Percentiles rank a stretch among this genome's conserved stretches.
phyloP scores from a whole-genome alignment of 306 rosid species.

The Lagenaria siceraria region DNA sequence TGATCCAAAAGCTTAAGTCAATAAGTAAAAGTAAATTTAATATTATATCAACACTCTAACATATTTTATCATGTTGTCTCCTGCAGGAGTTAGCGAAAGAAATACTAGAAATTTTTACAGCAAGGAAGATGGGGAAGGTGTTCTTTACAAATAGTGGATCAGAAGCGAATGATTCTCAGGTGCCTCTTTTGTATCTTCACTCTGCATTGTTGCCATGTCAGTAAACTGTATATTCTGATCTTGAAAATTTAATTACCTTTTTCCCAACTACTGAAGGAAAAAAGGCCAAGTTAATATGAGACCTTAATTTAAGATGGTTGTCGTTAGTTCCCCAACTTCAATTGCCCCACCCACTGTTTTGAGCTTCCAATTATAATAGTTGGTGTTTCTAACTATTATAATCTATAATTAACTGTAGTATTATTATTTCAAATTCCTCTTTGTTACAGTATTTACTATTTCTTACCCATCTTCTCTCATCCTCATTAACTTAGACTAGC shows the following conservation, averaged over 20 bases:
- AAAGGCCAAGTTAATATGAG: background rate
- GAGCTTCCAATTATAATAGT: too few species aligned
- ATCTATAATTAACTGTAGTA: too few species aligned
- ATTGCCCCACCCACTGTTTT: too few species aligned
- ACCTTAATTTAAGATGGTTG: background rate
- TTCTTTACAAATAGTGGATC: constrained; percentile 91
- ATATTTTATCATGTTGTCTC: background rate
- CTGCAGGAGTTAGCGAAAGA: constrained; percentile 82
- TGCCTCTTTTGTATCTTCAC: constrained; percentile 15
- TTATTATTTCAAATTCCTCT: too few species aligned
- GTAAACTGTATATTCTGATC: background rate
- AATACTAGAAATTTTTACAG: constrained; percentile 61
- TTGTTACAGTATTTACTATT: too few species aligned
- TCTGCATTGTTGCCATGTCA: constrained; percentile 11
- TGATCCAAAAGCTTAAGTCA: too few species aligned
- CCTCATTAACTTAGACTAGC: too few species aligned
- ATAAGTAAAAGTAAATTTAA: too few species aligned
- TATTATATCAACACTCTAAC: background rate
- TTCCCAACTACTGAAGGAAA: background rate
- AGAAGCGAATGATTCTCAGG: constrained; percentile 99
- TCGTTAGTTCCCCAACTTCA: too few species aligned
- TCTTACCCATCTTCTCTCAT: too few species aligned
- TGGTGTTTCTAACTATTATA: too few species aligned
- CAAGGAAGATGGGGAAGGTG: constrained; percentile 73
- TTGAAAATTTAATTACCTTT: background rate